Conservation (phyloP, 768 basidiomycete genomes). For the Suillus luteus region DNA sequence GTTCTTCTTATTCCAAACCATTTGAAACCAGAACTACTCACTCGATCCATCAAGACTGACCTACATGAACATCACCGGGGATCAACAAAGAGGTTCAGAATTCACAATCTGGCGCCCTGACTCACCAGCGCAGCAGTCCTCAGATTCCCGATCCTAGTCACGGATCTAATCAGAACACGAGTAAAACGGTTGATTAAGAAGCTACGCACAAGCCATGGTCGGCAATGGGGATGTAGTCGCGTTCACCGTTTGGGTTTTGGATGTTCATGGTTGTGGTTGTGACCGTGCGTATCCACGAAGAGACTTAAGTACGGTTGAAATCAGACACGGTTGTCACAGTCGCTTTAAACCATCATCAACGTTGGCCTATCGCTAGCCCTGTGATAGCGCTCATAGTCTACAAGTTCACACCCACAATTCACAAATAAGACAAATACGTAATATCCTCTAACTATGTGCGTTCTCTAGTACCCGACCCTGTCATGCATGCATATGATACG, state of each 20-base stretch:
- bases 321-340: not conserved
- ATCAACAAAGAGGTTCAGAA: not conserved
- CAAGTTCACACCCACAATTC: not conserved
- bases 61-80: conserved; percentile 25
- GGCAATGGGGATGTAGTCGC: conserved; percentile 74
- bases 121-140: conserved; percentile 75
- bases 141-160: conserved; percentile 78
- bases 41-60: conserved; percentile 83
- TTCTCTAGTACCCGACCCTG: not conserved
- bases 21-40: conserved; percentile 32
- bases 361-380: not conserved
- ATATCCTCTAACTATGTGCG: not conserved
- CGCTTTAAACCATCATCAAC: not conserved
- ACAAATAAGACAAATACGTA: conserved; percentile 11
- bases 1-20: not conserved
- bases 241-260: conserved; percentile 50
- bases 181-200: not conserved
- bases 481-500: conserved; percentile 3
- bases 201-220: conserved; percentile 74
- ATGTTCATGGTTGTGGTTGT: conserved; percentile 50
- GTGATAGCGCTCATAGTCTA: not conserved
- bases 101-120: conserved; percentile 14
- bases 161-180: conserved; percentile 20
- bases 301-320: not conserved
- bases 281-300: not conserved